phyloP scores from a whole-genome alignment of 2,329 filamentous ascomycete species.

The Cladophialophora carrionii region DNA sequence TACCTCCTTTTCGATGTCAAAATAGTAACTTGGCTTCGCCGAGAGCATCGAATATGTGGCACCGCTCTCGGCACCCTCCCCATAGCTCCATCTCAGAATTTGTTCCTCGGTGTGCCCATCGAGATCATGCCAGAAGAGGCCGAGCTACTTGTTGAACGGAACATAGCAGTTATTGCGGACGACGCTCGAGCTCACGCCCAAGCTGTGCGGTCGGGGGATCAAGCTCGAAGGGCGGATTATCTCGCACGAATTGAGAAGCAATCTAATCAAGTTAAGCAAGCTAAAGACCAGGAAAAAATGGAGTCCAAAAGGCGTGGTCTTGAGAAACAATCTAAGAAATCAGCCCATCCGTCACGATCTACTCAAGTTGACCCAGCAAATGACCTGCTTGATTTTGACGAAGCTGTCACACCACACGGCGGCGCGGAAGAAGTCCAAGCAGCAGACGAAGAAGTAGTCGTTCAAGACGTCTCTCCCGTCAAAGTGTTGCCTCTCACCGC shows the following conservation, averaged over 20 bases:
- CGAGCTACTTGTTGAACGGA: constrained; percentile 74
- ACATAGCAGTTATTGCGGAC: constrained; percentile 77
- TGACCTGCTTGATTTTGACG: constrained; percentile 22
- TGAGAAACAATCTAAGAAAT: constrained; percentile 53
- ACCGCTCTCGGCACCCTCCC: constrained; percentile 85
- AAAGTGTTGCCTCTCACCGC: constrained; percentile 9
- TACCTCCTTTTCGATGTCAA: constrained; percentile 90
- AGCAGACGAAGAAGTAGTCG: constrained; percentile 3
- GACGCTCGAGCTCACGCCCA: constrained; percentile 71
- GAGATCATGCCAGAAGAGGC: constrained; percentile 92
- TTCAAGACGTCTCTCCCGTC: constrained; percentile 10
- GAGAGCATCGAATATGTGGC: constrained; percentile 80
- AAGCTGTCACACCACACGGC: constrained; percentile 21
- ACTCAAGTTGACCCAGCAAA: background rate
- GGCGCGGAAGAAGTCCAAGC: constrained; percentile 10
- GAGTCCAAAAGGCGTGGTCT: constrained; percentile 55
- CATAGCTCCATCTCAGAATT: constrained; percentile 90
- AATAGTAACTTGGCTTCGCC: constrained; percentile 75
- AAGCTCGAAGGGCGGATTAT: constrained; percentile 65
- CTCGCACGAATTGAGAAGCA: constrained; percentile 60
- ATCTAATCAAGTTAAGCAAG: constrained; percentile 55
- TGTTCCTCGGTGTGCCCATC: constrained; percentile 85
- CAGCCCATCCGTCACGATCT: constrained; percentile 34
- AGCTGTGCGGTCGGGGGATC: constrained; percentile 62
- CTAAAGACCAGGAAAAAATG: constrained; percentile 54